Conservation (phyloP, 2,329 filamentous ascomycete species). For the Didymella pinodella region DNA sequence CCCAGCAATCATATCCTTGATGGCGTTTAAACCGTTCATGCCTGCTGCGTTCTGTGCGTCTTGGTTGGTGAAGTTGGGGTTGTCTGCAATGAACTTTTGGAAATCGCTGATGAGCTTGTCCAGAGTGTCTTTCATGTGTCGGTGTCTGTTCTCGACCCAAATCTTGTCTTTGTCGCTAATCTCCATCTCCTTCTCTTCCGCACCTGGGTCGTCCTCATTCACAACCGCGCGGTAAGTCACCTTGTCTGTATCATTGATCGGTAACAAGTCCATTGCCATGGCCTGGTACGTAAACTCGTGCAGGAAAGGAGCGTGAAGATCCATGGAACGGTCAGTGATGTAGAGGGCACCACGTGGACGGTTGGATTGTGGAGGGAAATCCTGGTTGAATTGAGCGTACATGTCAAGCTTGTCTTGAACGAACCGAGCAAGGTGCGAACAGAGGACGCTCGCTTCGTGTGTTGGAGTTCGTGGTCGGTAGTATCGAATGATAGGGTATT, state of each 20-base stretch:
- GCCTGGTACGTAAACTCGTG: conserved; percentile 99
- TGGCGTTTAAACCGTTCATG: conserved; percentile 86
- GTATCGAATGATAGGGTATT: conserved; percentile 92
- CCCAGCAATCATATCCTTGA: conserved; percentile 96
- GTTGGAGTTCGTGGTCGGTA: conserved; percentile 77
- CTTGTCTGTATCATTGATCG: conserved; percentile 88
- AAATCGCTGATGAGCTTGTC: conserved; percentile 93
- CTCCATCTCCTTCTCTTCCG: conserved; percentile 89
- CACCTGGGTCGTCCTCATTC: conserved; percentile 74
- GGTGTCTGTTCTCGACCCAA: conserved; percentile 93
- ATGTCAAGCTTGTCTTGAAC: conserved; percentile 90
- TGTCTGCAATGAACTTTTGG: conserved; percentile 86
- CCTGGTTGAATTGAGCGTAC: conserved; percentile 82
- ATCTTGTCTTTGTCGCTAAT: conserved; percentile 90
- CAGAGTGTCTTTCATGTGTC: conserved; percentile 98
- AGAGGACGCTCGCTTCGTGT: conserved; percentile 89
- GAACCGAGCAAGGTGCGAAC: conserved; percentile 86
- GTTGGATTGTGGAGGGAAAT: conserved; percentile 81
- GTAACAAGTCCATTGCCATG: conserved; percentile 93
- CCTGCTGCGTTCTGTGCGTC: conserved; percentile 73
- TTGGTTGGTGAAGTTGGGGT: conserved; percentile 87
- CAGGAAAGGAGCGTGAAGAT: conserved; percentile 83
- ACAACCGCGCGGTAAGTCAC: conserved; percentile 82
- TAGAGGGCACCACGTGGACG: conserved; percentile 83
- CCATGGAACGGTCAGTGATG: conserved; percentile 92